phyloP scores from a whole-genome alignment of 306 rosid genomes.

The Sechiopsis laciniata region DNA sequence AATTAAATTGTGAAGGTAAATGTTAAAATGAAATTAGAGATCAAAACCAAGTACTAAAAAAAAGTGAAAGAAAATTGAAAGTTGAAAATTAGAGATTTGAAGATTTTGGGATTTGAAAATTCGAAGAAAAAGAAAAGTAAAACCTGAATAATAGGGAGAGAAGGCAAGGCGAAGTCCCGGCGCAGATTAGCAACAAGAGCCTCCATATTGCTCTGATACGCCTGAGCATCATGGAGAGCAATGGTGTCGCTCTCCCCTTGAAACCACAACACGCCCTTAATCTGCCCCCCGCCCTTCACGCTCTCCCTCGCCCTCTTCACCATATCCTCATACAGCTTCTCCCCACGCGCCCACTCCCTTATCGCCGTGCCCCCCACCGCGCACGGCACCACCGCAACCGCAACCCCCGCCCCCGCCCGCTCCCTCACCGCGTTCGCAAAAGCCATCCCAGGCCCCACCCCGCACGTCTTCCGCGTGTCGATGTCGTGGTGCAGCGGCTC shows the following conservation, averaged over 20 bases:
- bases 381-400: constrained; percentile 63
- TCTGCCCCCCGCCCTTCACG: constrained; percentile 39
- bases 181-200: constrained; percentile 52
- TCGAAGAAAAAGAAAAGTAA: background rate
- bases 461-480: constrained; percentile 49
- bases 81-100: no score
- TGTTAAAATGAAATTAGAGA: no score
- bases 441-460: constrained; percentile 77
- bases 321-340: constrained; percentile 62
- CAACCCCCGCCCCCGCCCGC: constrained; percentile 24
- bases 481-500: constrained; percentile 82
- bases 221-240: constrained; percentile 37
- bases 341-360: constrained; percentile 88
- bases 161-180: constrained; percentile 47
- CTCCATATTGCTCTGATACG: constrained; percentile 60
- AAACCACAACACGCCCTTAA: constrained; percentile 63
- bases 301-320: constrained; percentile 54
- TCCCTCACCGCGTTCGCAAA: constrained; percentile 51
- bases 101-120: no score
- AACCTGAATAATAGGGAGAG: constrained; percentile 81
- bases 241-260: constrained; percentile 82
- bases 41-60: no score
- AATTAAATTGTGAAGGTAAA: no score
- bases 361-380: constrained; percentile 85
- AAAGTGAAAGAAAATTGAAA: no score